These are phyloP conservation scores for Skeletonema marinoi DNA, from an alignment of 108 stramenopile species.

Conservation along the genomic window DNA sequence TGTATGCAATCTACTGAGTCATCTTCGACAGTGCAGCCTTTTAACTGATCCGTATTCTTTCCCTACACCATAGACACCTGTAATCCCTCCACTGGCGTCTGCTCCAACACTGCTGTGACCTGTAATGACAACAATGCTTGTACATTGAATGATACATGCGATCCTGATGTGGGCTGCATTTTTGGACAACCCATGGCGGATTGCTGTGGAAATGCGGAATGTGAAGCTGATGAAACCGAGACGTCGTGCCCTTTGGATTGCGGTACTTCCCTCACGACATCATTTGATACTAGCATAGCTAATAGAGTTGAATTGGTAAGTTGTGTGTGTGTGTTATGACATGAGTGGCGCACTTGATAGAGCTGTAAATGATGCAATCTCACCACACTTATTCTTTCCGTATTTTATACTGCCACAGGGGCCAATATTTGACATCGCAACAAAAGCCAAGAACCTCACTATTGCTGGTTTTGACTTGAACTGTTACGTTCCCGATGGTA, in stretches of 20 bases:
- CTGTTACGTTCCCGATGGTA: not conserved
- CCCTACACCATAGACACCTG: not conserved
- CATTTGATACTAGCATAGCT: not conserved
- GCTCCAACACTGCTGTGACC: not conserved
- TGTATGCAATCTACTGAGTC: too few relatives aligned
- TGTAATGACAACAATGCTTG: not conserved
- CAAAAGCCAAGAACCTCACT: not conserved
- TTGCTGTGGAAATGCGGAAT: not conserved
- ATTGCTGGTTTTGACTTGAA: not conserved
- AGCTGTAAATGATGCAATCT: too few relatives aligned
- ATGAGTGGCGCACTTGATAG: too few relatives aligned
- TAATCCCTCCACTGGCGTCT: not conserved
- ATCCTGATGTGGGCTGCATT: not conserved
- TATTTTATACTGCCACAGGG: not conserved
- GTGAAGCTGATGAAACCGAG: not conserved
- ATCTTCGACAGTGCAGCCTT: too few relatives aligned
- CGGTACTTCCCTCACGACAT: not conserved
- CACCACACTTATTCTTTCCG: too few relatives aligned
- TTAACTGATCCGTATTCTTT: not conserved
- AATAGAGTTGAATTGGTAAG: not conserved
- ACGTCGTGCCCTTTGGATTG: not conserved
- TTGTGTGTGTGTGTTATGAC: not conserved
- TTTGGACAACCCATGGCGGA: not conserved
- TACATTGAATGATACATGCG: not conserved
- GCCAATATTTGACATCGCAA: not conserved